Evolutionary conservation across 345 rosid genomes (phyloP).

Genomic region (Camelina neglecta): DNA sequence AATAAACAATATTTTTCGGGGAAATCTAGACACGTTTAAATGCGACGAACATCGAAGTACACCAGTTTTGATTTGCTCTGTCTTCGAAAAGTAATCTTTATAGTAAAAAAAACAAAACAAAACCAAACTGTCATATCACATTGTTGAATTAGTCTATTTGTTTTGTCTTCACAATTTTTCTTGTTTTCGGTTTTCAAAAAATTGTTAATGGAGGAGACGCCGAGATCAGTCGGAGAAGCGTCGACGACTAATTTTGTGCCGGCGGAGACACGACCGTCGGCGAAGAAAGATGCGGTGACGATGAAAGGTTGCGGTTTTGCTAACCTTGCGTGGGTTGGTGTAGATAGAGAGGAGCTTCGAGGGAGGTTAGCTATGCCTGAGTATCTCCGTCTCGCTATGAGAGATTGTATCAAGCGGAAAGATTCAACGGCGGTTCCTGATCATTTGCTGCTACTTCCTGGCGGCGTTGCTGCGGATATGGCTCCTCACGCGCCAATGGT

Average conservation of each 20-base stretch:
- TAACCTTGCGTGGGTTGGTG: slow-evolving; percentile 63
- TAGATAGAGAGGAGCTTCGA: slow-evolving; percentile 75
- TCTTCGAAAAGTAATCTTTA: slow-evolving; percentile 26
- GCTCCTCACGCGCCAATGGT: slow-evolving; percentile 77
- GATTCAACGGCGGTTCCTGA: slow-evolving; percentile 47
- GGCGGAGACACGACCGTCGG: slow-evolving; percentile 39
- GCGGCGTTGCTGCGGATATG: slow-evolving; percentile 32
- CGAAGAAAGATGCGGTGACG: slow-evolving; percentile 56
- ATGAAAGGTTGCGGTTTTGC: slow-evolving; percentile 67
- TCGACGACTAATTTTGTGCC: slow-evolving; percentile 56
- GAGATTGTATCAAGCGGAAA: slow-evolving; percentile 63
- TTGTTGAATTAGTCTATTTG: not conserved
- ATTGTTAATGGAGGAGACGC: slow-evolving; percentile 38
- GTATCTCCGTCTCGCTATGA: slow-evolving; percentile 76
- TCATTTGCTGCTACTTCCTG: slow-evolving; percentile 40
- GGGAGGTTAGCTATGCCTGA: slow-evolving; percentile 62
- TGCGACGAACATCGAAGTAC: slow-evolving; percentile 19
- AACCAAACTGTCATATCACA: slow-evolving; percentile 18
- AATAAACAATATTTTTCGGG: not conserved
- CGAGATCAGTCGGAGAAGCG: slow-evolving; percentile 47
- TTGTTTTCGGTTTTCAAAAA: not conserved
- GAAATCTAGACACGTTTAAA: slow-evolving; percentile 27
- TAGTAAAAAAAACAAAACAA: not conserved
- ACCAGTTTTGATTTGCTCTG: slow-evolving; percentile 28
- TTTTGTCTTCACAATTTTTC: not conserved